Percentiles rank a stretch among this genome's conserved stretches.
phyloP scores from a whole-genome alignment of 257 asterid genomes.

The Solanum peruvianum region DNA sequence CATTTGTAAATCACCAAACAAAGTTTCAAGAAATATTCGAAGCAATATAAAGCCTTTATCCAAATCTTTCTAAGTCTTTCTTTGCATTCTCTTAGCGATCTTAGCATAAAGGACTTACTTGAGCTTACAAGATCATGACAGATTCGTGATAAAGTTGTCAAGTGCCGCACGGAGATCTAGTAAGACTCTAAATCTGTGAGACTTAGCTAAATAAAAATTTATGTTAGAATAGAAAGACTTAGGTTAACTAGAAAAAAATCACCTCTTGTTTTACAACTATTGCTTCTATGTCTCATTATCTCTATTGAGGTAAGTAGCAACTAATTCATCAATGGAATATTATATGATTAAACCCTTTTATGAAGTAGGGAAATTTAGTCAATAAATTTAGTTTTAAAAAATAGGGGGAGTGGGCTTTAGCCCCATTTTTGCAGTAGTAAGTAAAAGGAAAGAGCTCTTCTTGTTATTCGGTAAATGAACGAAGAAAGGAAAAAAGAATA shows the following conservation, averaged over 20 bases:
- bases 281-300: background rate
- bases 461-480: background rate
- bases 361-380: background rate
- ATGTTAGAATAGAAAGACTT: background rate
- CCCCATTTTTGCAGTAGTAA: background rate
- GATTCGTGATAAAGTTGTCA: too few relatives aligned
- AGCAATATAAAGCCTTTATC: too few relatives aligned
- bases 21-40: too few relatives aligned
- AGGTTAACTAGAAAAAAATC: background rate
- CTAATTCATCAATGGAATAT: too few relatives aligned
- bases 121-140: too few relatives aligned
- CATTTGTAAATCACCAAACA: too few relatives aligned
- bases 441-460: background rate
- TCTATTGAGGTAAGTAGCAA: background rate
- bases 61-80: too few relatives aligned
- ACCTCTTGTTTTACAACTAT: background rate
- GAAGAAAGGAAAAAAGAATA: too few relatives aligned
- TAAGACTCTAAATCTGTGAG: too few relatives aligned
- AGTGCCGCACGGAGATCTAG: too few relatives aligned
- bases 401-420: background rate
- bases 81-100: too few relatives aligned
- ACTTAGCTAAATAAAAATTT: background rate
- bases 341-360: background rate
- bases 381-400: background rate
- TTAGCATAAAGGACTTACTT: too few relatives aligned